Evolutionary conservation across 495 filamentous ascomycete genomes (phyloP), one percentile per base, ranked within the genome.

Genomic region (Hypoxylon subgilvum): DNA sequence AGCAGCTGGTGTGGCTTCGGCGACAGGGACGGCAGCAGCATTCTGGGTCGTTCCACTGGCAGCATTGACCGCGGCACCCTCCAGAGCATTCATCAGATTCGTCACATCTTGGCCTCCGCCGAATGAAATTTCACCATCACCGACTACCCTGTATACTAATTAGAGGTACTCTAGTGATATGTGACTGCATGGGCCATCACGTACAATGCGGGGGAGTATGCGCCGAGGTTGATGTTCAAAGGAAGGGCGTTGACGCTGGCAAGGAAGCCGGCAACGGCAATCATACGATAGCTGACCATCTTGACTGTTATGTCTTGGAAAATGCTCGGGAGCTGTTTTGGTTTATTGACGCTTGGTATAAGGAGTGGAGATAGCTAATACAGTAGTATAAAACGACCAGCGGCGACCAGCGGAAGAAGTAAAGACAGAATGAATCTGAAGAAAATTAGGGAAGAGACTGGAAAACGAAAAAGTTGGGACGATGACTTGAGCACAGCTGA

Each of bases 121-220:
- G 57, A 83, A 82, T 55, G 80, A 83, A 59, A 83, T 83, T 71
- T 84, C 82, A 74, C 81, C 82, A 77, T 83, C 80, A 82, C 82
- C 82, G 79, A 79, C 79, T 68, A 77, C 69, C 50, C 41, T 60
- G 43, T 61, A 71, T 34, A 69, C 55, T 12, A 12, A 28, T 56
- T 59, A 68, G 66, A 52, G 45, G 12, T 46, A 18, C 53, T 28
- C 12, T 0, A 28, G 12, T 39, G 4, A 2, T 16, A 16, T 45
- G 17, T 39, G 0, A 36, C 31, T 17, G 22, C 25, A 17, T n/a
- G n/a, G 35, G 35, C 8, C 18, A 31, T 1, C 6, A 68, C 66
- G 6, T 68, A 68, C 74, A 83, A 68, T 67, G 82, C 80, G 6
- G 82, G 82, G 7, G 82, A 83, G 64, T 83, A 83, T 28, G 80